Base-by-base conservation (phyloP, 164 flowering plant species). In the Dillenia turbinata region DNA sequence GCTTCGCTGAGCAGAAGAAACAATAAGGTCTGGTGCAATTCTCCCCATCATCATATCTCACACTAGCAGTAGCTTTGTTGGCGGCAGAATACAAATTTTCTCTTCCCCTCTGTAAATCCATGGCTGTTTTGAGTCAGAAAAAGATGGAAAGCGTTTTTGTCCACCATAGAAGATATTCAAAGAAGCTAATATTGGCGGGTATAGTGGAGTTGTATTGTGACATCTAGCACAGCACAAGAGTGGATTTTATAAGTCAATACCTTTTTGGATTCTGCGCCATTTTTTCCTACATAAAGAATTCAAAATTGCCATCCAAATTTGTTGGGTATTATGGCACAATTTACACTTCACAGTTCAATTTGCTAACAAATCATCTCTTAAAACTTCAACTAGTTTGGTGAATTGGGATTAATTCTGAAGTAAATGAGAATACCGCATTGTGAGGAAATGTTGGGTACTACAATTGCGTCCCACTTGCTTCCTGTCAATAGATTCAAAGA, bases 1-100 rank as follows among this genome's bases (percentile, higher is more conserved):
- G 90, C 60, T 78, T 71, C 87, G 87, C 78, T 71, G 67, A 59
- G 70, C 97, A 87, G 69, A 89, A 91, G 84, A 91, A 87, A 61
- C 97, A 91, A 45, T 47, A 49, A 0, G 78, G 76, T 12, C 70
- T 75, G 12, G 65, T 33, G 68, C 86, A 83, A 5, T 64, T 15
- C 48, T 15, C 44, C 12, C 56, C 64, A 12, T 24, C 43, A 9
- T 40, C 13, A 22, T 10, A 26, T 14, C 33, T 26, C 33, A 2
- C 33, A 26, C 4, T 26, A 26, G 47, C 5, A 10, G 54, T 53
- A 62, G 49, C 43, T 13, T 17, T 15, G 33, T 24, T 62, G 47
- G 9, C 6, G 59, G 15, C 10, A 61, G 66, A 47, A 3, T 14
- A 47, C 5, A 43, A 9, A 40, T 53, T 71, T 44, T 60, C 67